Evolutionary conservation across 2,329 filamentous ascomycete genomes (phyloP).

Genomic region (Orbilia quercus): DNA sequence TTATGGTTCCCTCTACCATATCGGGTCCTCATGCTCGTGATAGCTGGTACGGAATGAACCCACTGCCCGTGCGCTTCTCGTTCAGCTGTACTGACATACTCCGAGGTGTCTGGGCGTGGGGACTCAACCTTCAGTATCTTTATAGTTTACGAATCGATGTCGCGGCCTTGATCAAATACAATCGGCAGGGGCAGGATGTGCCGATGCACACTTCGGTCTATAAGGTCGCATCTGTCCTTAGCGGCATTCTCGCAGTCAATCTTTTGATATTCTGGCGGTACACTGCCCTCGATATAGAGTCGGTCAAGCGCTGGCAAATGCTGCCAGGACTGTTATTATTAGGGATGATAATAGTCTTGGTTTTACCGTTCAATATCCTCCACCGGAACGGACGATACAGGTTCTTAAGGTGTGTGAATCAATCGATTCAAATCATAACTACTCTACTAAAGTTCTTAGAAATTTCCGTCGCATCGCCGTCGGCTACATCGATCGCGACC

Average conservation of each 20-base stretch:
- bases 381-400: constrained; percentile 59
- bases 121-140: constrained; percentile 88
- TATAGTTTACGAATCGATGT: constrained; percentile 84
- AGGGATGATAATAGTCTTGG: constrained; percentile 76
- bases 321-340: constrained; percentile 86
- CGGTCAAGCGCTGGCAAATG: constrained; percentile 82
- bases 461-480: constrained; percentile 82
- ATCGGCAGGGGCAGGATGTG: constrained; percentile 75
- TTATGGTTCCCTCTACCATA: constrained; percentile 54
- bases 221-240: constrained; percentile 81
- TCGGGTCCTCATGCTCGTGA: constrained; percentile 42
- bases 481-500: constrained; percentile 87
- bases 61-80: not conserved
- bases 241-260: constrained; percentile 75
- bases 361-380: constrained; percentile 71
- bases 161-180: constrained; percentile 84
- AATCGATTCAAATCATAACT: not conserved
- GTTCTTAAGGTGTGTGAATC: constrained; percentile 56
- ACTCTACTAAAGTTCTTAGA: constrained; percentile 26
- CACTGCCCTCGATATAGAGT: constrained; percentile 75
- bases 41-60: constrained; percentile 40
- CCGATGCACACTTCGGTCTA: constrained; percentile 86
- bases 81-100: not conserved
- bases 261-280: constrained; percentile 85
- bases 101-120: constrained; percentile 93